Base-by-base conservation (phyloP, 768 basidiomycete genomes). In the Favolaschia claudopus region DNA sequence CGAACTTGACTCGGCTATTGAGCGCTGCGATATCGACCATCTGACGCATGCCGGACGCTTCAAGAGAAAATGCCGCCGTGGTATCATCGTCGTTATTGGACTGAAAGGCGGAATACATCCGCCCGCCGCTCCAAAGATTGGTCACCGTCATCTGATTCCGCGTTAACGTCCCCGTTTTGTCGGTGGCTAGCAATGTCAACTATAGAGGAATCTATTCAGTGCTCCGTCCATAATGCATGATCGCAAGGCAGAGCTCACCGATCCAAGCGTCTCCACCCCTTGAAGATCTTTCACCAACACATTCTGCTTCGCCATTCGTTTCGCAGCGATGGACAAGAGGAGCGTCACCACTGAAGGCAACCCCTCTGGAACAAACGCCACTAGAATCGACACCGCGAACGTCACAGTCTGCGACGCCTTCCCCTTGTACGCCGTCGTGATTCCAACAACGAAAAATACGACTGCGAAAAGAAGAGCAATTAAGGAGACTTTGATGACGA, bases 201-300 rank as follows among this genome's bases (percentile, higher is more conserved):
- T 86, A 15, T 34, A 19, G 43, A 15, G n/a, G n/a, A n/a, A n/a
- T n/a, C n/a, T n/a, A n/a, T n/a, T n/a, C n/a, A n/a, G n/a, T n/a
- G n/a, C n/a, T n/a, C n/a, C n/a, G n/a, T n/a, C n/a, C n/a, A n/a
- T n/a, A n/a, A n/a, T n/a, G 36, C 88, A 85, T 67, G 85, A 33
- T 15, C 7, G 3, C 17, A 19, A 4, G 24, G 19, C 46, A 25
- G n/a, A n/a, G n/a, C n/a, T n/a, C 40, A 64, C 63, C 44, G 63
- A 60, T 52, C 87, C 87, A 17, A 89, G 76, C 3, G 88, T 89
- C 68, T 89, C 88, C 0, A 89, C 87, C 37, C 87, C 87, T 68
- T 89, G 87, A n/a, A 89, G 69, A 64, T 88, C 86, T 63, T 89
- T 89, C 17, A 89, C 87, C n/a, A 89, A 76, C 6, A 89, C 87